phyloP scores from a whole-genome alignment of 2,329 filamentous ascomycete genomes.

The Ascochyta pisi region DNA sequence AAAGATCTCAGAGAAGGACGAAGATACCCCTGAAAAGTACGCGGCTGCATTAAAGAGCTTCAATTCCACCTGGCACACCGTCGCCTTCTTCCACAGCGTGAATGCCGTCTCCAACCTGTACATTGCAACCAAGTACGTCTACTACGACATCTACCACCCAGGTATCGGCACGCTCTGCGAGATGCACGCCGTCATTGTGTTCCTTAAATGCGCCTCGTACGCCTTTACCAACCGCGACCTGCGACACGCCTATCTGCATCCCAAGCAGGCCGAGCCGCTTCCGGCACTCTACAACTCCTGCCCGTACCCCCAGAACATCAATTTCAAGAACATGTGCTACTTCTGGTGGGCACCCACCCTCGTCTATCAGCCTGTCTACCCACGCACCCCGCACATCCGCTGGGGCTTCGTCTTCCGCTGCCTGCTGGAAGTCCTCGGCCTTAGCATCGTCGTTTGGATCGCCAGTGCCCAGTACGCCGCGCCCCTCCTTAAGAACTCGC shows the following conservation, averaged over 20 bases:
- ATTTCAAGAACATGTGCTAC: conserved; percentile 84
- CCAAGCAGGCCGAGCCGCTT: conserved; percentile 71
- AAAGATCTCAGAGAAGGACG: conserved; percentile 55
- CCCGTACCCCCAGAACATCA: conserved; percentile 91
- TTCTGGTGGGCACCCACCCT: conserved; percentile 99
- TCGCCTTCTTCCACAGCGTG: conserved; percentile 79
- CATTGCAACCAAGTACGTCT: conserved; percentile 84
- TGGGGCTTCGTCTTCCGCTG: conserved; percentile 90
- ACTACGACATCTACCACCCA: conserved; percentile 90
- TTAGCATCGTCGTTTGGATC: conserved; percentile 94
- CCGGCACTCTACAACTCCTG: conserved; percentile 83
- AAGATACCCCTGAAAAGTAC: conserved; percentile 60
- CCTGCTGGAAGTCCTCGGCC: conserved; percentile 74
- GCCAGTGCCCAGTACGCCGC: conserved; percentile 92
- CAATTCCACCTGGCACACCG: conserved; percentile 76
- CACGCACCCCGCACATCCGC: conserved; percentile 78
- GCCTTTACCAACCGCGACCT: conserved; percentile 96
- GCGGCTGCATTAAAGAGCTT: conserved; percentile 70
- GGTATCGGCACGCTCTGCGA: conserved; percentile 91
- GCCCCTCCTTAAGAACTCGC: conserved; percentile 85
- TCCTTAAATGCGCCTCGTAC: conserved; percentile 95
- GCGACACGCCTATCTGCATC: conserved; percentile 86
- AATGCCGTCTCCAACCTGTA: conserved; percentile 84
- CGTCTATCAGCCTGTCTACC: conserved; percentile 96
- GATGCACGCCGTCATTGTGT: conserved; percentile 91